Evolutionary conservation across 768 basidiomycete species (phyloP).

Genomic region (Scleroderma bovista): DNA sequence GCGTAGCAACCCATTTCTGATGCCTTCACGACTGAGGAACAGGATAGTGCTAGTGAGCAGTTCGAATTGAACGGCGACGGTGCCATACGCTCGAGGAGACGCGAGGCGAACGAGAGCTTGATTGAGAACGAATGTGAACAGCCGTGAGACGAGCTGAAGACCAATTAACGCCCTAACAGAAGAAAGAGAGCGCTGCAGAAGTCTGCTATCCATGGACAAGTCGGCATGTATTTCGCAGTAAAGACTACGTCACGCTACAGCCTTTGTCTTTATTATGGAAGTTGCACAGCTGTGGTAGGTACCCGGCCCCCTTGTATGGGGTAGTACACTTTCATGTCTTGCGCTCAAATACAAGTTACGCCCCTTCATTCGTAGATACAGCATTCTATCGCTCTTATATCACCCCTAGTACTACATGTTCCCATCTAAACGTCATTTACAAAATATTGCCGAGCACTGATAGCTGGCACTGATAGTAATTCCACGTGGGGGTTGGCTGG

Average conservation of each 20-base stretch:
- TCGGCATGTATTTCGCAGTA: too few species aligned
- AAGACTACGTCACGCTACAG: too few species aligned
- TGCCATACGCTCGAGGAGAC: conserved; percentile 82
- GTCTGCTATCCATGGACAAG: conserved; percentile 4
- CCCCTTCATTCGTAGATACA: too few species aligned
- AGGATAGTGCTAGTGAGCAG: conserved; percentile 84
- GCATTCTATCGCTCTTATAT: too few species aligned
- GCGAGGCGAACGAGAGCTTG: conserved; percentile 81
- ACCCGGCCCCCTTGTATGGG: too few species aligned
- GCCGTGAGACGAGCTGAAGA: conserved; percentile 79
- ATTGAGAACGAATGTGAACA: conserved; percentile 86
- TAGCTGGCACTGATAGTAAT: conserved; percentile 5
- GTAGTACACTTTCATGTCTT: too few species aligned
- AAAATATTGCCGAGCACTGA: conserved; percentile 34
- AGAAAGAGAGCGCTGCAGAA: conserved; percentile 30
- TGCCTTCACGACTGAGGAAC: conserved; percentile 90
- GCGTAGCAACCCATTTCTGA: conserved; percentile 82
- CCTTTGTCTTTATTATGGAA: too few species aligned
- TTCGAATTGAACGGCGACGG: conserved; percentile 92
- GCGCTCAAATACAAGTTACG: too few species aligned
- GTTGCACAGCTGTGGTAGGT: too few species aligned
- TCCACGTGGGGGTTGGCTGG: conserved; percentile 23
- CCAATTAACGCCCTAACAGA: conserved; percentile 66
- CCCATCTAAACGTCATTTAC: not conserved
- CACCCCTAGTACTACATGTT: not conserved